Percentiles rank a stretch among this genome's conserved stretches.
Evolutionary conservation across 495 filamentous ascomycete genomes (phyloP).

Genomic region (Chlorociboria aeruginascens): DNA sequence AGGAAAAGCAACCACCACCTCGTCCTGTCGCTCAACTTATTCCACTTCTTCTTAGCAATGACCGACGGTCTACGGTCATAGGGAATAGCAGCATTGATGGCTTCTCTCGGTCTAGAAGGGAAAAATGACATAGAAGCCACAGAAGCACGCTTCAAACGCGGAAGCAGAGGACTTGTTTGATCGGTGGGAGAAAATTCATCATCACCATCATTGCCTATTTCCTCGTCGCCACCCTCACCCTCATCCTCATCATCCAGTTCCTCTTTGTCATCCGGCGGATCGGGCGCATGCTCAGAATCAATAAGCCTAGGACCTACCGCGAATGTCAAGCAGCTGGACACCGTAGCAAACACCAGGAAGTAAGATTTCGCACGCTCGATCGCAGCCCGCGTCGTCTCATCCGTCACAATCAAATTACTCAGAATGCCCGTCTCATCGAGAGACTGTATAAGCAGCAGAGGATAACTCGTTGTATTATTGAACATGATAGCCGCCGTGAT

Average conservation of each 20-base stretch:
- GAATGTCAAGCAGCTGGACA: constrained; percentile 37
- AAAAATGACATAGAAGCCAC: constrained; percentile 6
- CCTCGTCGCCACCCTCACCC: constrained; percentile 16
- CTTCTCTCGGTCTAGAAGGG: constrained; percentile 5
- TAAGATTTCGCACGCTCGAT: constrained; percentile 58
- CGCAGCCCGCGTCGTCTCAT: constrained; percentile 35
- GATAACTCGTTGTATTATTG: constrained; percentile 68
- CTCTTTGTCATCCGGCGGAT: constrained; percentile 22
- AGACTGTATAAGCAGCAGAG: constrained; percentile 53
- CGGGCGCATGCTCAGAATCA: constrained; percentile 30
- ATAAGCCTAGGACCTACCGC: constrained; percentile 51
- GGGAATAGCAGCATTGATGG: constrained; percentile 1
- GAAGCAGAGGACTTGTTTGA: constrained; percentile 1
- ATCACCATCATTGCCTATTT: constrained; percentile 4
- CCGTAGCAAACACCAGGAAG: constrained; percentile 47
- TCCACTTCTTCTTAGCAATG: constrained; percentile 25
- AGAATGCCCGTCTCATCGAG: constrained; percentile 56
- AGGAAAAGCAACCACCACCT: constrained; percentile 31
- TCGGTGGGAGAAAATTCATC: constrained; percentile 5
- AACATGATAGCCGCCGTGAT: constrained; percentile 55
- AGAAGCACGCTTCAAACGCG: background rate
- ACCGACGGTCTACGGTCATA: constrained; percentile 17
- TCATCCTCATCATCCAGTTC: constrained; percentile 17
- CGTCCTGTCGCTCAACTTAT: constrained; percentile 23
- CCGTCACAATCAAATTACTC: constrained; percentile 33